Evolutionary conservation across 768 basidiomycete species (phyloP), one percentile per base, ranked within the genome.

Genomic region (Tulasnella sp.): DNA sequence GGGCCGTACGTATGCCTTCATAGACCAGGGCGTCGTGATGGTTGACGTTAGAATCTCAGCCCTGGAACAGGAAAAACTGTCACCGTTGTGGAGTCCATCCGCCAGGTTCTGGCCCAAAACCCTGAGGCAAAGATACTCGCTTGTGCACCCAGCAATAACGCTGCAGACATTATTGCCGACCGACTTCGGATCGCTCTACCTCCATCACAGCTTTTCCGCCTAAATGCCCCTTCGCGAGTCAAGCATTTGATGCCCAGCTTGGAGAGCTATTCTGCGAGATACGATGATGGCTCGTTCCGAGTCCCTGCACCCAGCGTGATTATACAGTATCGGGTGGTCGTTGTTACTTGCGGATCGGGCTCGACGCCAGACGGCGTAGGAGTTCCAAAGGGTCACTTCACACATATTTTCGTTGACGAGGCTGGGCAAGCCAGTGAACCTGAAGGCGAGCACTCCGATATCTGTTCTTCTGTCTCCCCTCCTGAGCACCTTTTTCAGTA

Each of bases 351-450:
- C 75, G 87, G 91, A 12, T 92, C 92, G 0, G 90, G 91, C 0
- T 90, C 90, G 1, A 88, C 91, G 58, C 86, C 88, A 0, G 87
- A 88, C 37, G 90, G 89, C 0, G 87, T 92, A 54, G 92, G 92
- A 0, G 87, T 93, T 69, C 85, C 88, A 0, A 86, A 88, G 0
- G 92, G 92, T 0, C 90, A 93, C 84, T 93, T 90, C 84, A 88
- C 87, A 12, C 91, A 93, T 81, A 90, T 93, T 24, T 92, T 93
- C 83, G 85, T 92, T 18, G 92, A 94, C 82, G 92, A 94, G 83
- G 92, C 92, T 0, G 92, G 91, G 0, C 92, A 93, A 82, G 91
- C 92, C 1, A 91, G 90, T 0, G 93, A 94, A 83, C 91, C 92
- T 0, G 92, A 93, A 83, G 77, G 89, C 76, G 83, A 85, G 72